Percentiles rank a stretch among this genome's conserved stretches.
These are phyloP conservation scores for Emmonsia crescens DNA, from an alignment of 2,329 filamentous ascomycete species.

Conservation along the genomic window DNA sequence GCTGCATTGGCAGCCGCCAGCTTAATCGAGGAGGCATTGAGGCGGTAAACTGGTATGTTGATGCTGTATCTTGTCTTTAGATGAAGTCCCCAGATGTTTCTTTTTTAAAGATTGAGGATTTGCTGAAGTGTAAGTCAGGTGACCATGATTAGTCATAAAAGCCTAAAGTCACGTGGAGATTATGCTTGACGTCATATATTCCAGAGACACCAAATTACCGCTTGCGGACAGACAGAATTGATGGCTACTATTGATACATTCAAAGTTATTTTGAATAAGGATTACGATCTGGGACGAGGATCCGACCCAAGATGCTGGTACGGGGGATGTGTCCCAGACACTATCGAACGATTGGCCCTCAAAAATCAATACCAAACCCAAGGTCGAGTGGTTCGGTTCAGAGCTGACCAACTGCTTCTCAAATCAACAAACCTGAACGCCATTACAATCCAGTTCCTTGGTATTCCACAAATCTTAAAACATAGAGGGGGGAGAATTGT, in stretches of 20 bases:
- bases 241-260: neutral
- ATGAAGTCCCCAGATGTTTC: neutral
- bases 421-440: neutral
- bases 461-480: neutral
- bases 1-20: constrained; percentile 12
- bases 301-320: neutral
- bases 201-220: neutral
- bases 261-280: too few relatives aligned
- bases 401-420: neutral
- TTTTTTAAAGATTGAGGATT: constrained; percentile 2
- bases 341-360: neutral
- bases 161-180: neutral
- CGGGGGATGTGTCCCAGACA: neutral
- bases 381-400: neutral
- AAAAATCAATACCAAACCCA: neutral
- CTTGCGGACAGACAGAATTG: neutral
- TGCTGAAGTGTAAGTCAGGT: neutral
- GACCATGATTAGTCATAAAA: neutral
- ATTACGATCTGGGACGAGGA: neutral
- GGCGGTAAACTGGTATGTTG: neutral
- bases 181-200: neutral
- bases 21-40: constrained; percentile 14
- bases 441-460: neutral
- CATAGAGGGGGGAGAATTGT: neutral
- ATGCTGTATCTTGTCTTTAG: neutral